Conservation (phyloP, 2,329 filamentous ascomycete genomes). For the Hypoxylon sp. region DNA sequence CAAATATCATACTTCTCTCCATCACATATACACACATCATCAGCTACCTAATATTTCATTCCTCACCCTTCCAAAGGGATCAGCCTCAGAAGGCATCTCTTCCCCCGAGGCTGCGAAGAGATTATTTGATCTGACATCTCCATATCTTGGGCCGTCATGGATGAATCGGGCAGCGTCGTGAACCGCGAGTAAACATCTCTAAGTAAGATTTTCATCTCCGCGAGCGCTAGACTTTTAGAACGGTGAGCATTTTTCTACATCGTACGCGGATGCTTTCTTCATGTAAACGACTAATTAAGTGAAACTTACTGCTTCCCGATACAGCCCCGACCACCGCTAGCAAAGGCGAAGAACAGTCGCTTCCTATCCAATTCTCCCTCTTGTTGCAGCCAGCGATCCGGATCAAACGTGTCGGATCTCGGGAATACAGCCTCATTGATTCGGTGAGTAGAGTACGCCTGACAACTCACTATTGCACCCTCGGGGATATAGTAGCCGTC, state of each 20-base stretch:
- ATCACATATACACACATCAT: background rate
- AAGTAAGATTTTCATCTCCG: constrained; percentile 77
- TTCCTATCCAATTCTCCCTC: constrained; percentile 80
- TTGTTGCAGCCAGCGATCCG: constrained; percentile 84
- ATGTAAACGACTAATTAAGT: background rate
- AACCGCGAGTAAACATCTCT: constrained; percentile 73
- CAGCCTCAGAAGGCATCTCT: constrained; percentile 71
- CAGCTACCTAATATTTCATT: background rate
- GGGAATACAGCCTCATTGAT: constrained; percentile 78
- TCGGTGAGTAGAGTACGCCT: constrained; percentile 73
- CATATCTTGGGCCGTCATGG: constrained; percentile 71
- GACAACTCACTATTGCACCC: constrained; percentile 71
- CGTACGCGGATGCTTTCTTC: background rate
- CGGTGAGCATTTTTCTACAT: constrained; percentile 20
- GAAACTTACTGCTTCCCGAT: constrained; percentile 75
- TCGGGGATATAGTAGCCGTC: constrained; percentile 69
- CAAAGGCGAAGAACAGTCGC: constrained; percentile 75
- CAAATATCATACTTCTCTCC: too few species aligned
- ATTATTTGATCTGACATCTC: constrained; percentile 77
- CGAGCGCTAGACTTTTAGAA: constrained; percentile 68
- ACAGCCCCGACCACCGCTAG: constrained; percentile 75
- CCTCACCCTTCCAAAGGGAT: constrained; percentile 49
- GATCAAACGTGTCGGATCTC: constrained; percentile 81
- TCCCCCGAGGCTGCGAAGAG: constrained; percentile 72
- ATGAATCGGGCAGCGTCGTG: constrained; percentile 67